These are phyloP conservation scores for Klebsormidium nitens DNA, from an alignment of 139 green algal species.

Conservation along the genomic window DNA sequence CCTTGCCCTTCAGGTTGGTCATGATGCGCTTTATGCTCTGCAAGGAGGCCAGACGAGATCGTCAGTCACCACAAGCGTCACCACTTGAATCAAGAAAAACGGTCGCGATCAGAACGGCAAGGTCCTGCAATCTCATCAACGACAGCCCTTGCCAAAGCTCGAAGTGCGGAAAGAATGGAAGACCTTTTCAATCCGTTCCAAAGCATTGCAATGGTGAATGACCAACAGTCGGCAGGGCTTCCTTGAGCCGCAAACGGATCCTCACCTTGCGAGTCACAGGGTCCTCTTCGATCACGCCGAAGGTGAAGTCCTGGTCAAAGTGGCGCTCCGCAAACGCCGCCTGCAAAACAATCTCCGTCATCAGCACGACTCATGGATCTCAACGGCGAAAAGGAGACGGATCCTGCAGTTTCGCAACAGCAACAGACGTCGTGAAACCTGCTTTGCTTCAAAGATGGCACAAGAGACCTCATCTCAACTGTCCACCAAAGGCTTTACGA, in stretches of 20 bases:
- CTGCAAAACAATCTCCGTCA: conserved; percentile 4
- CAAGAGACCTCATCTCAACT: background rate
- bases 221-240: too few species aligned
- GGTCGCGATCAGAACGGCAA: too few species aligned
- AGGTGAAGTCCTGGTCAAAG: conserved; percentile 40
- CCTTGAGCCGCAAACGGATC: background rate
- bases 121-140: too few species aligned
- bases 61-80: too few species aligned
- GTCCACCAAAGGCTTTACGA: background rate
- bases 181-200: too few species aligned
- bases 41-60: too few species aligned
- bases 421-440: too few species aligned
- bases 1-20: conserved; percentile 64
- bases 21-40: conserved; percentile 63
- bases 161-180: too few species aligned
- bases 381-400: conserved; percentile 38
- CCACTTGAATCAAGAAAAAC: too few species aligned
- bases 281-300: conserved; percentile 35
- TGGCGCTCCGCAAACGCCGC: conserved; percentile 45
- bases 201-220: too few species aligned
- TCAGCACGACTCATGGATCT: conserved; percentile 46
- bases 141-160: too few species aligned
- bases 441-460: background rate
- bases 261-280: conserved; percentile 37
- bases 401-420: too few species aligned